Evolutionary conservation across 2,329 filamentous ascomycete species (phyloP).

Genomic region (Colletotrichum brevisporum): DNA sequence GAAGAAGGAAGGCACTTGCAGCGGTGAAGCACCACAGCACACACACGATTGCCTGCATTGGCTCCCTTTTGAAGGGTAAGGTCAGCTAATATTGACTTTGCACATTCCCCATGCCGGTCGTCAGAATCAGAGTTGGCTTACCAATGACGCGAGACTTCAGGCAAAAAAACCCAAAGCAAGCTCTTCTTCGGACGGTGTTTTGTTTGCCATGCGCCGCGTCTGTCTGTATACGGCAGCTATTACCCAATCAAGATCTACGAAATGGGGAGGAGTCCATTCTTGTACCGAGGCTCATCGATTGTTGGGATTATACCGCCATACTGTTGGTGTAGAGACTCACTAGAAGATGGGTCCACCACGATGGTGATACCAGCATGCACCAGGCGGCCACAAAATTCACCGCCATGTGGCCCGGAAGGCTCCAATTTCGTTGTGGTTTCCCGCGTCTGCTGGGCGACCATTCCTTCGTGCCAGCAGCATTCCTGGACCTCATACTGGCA

Average conservation of each 20-base stretch:
- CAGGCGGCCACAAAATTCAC: not conserved
- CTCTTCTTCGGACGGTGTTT: conserved; percentile 19
- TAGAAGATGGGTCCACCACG: too few species aligned
- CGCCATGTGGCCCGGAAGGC: conserved; percentile 17
- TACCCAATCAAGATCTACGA: too few species aligned
- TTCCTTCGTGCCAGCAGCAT: not conserved
- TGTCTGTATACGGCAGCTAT: too few species aligned
- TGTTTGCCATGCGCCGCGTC: conserved; percentile 4
- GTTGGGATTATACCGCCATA: conserved; percentile 12
- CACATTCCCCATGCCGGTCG: too few species aligned
- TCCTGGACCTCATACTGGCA: not conserved
- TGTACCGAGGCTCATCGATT: conserved; percentile 19
- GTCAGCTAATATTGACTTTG: too few species aligned
- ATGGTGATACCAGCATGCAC: too few species aligned
- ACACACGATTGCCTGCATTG: too few species aligned
- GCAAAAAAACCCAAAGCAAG: conserved; percentile 13
- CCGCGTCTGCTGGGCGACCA: not conserved
- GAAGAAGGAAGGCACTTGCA: too few species aligned
- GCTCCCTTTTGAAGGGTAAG: too few species aligned
- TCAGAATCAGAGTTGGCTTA: not conserved
- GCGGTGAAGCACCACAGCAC: not conserved
- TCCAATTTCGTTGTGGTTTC: too few species aligned
- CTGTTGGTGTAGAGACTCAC: conserved; percentile 7
- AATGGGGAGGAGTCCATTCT: conserved; percentile 4
- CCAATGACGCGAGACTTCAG: not conserved